phyloP scores from a whole-genome alignment of 2,329 filamentous ascomycete species.

The Colletotrichum magnum region DNA sequence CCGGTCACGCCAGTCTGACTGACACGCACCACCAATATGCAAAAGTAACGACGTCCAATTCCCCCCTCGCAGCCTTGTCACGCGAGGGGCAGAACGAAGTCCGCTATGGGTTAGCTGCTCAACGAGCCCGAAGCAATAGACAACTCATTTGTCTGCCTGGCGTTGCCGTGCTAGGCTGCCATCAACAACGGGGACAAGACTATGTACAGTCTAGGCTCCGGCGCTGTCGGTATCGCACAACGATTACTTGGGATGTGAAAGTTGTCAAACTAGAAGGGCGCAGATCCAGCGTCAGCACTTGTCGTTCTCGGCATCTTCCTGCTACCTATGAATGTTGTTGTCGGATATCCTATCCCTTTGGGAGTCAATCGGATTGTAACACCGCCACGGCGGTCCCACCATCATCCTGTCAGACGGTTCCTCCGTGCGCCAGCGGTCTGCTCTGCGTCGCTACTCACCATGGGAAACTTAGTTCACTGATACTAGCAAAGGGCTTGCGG shows the following conservation, averaged over 20 bases:
- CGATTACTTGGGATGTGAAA: too few relatives aligned
- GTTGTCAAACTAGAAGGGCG: too few relatives aligned
- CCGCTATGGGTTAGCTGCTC: too few relatives aligned
- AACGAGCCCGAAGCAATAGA: too few relatives aligned
- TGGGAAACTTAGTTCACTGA: background rate
- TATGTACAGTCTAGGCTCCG: background rate
- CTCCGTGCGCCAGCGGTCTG: background rate
- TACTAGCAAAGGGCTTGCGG: background rate
- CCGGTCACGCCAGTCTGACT: slow-evolving; percentile 13
- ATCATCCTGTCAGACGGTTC: background rate
- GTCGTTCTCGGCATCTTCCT: background rate
- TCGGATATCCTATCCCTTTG: too few relatives aligned
- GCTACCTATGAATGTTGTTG: background rate
- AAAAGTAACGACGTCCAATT: background rate
- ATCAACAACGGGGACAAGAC: background rate
- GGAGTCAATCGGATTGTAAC: background rate
- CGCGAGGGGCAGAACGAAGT: too few relatives aligned
- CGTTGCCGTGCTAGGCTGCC: slow-evolving; percentile 1
- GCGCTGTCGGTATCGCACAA: too few relatives aligned
- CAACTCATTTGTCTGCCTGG: slow-evolving; percentile 2
- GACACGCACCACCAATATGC: slow-evolving; percentile 15
- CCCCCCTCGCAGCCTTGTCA: background rate
- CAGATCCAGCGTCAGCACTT: slow-evolving; percentile 5
- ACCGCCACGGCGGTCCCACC: slow-evolving; percentile 19
- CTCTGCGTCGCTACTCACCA: background rate